Evolutionary conservation across 2,329 filamentous ascomycete genomes (phyloP).

Genomic region (Neospermospora avenae): DNA sequence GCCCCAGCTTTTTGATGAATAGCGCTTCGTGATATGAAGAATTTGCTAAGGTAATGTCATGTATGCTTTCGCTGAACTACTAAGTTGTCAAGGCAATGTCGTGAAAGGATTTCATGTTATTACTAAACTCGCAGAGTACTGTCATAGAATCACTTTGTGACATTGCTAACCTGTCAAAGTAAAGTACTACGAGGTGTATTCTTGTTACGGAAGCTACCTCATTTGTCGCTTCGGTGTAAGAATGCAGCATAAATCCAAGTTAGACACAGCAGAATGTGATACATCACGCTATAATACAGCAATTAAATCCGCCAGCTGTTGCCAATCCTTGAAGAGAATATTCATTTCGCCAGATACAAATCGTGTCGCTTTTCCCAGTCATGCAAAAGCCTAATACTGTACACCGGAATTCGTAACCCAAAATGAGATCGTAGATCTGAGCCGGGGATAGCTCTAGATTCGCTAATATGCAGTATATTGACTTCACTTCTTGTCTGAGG

Average conservation of each 20-base stretch:
- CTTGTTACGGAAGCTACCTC: not conserved
- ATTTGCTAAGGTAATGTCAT: too few relatives aligned
- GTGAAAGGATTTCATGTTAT: too few relatives aligned
- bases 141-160: not conserved
- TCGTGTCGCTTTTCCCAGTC: conserved; percentile 31
- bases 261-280: conserved; percentile 8
- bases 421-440: conserved; percentile 22
- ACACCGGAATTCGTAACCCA: conserved; percentile 23
- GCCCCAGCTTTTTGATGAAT: too few relatives aligned
- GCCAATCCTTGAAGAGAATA: conserved; percentile 21
- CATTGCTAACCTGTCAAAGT: too few relatives aligned
- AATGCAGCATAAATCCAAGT: conserved; percentile 5
- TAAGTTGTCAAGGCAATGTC: too few relatives aligned
- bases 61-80: too few relatives aligned
- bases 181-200: not conserved
- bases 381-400: conserved; percentile 35
- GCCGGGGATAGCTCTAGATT: conserved; percentile 12
- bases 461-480: conserved; percentile 14
- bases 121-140: too few relatives aligned
- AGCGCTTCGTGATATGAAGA: too few relatives aligned
- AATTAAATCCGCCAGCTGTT: conserved; percentile 16
- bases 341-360: conserved; percentile 24
- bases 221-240: not conserved
- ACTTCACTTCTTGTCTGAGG: conserved; percentile 29
- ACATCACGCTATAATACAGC: conserved; percentile 24